Evolutionary conservation across 2,329 filamentous ascomycete genomes (phyloP).

Genomic region (Claviceps lovelessii): DNA sequence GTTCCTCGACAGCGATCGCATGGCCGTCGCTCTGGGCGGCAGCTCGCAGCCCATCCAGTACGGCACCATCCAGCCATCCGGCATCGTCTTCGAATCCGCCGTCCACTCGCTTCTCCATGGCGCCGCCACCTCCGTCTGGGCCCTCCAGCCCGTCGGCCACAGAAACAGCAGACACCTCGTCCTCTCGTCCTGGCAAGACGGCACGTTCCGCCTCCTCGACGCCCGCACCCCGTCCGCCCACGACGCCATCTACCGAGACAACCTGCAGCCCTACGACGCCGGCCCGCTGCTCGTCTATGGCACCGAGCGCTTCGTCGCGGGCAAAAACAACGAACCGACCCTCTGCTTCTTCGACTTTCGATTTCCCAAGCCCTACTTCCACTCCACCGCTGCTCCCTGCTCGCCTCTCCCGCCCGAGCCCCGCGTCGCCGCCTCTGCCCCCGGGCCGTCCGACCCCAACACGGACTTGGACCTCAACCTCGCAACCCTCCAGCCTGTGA

Average conservation of each 20-base stretch:
- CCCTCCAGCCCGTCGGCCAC: slow-evolving; percentile 30
- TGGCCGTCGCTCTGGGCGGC: slow-evolving; percentile 32
- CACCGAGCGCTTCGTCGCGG: slow-evolving; percentile 35
- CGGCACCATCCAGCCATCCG: slow-evolving; percentile 31
- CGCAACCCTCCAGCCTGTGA: no score
- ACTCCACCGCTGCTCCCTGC: slow-evolving; percentile 35
- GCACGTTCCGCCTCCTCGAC: slow-evolving; percentile 36
- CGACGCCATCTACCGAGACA: slow-evolving; percentile 38
- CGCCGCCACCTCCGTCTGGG: slow-evolving; percentile 27
- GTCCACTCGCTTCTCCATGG: slow-evolving; percentile 12
- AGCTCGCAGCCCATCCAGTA: slow-evolving; percentile 29
- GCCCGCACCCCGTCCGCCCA: slow-evolving; percentile 31
- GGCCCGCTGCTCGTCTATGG: slow-evolving; percentile 36
- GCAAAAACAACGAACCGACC: slow-evolving; percentile 27
- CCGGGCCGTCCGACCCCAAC: no score
- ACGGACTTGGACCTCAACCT: no score
- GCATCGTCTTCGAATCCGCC: slow-evolving; percentile 23
- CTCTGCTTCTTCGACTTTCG: slow-evolving; percentile 42
- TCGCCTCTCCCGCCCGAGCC: slow-evolving; percentile 8
- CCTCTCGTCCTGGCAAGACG: slow-evolving; percentile 39
- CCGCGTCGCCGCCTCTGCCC: no score
- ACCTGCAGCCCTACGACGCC: slow-evolving; percentile 32
- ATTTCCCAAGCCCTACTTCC: slow-evolving; percentile 31
- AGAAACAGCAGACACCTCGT: slow-evolving; percentile 26
- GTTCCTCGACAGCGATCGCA: slow-evolving; percentile 29